Percentiles rank a stretch among this genome's conserved stretches.
These are phyloP conservation scores for Botrytis tulipae DNA, from an alignment of 2,329 filamentous ascomycete species.

Conservation along the genomic window DNA sequence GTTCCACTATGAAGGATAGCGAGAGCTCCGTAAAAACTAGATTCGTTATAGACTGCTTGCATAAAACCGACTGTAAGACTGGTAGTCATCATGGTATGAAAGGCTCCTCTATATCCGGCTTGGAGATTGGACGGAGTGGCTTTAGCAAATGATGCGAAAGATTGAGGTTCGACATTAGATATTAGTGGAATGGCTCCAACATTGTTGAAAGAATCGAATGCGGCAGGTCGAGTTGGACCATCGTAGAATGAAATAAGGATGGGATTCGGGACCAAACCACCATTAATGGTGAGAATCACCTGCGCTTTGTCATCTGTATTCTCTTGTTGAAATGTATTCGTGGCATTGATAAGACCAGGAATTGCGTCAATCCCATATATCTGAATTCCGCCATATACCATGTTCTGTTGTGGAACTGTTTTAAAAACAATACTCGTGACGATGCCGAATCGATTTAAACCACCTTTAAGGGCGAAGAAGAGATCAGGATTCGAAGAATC, in stretches of 20 bases:
- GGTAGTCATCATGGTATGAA: constrained; percentile 36
- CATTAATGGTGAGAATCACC: constrained; percentile 36
- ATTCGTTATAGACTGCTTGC: constrained; percentile 28
- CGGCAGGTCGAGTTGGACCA: constrained; percentile 32
- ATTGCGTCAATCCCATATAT: constrained; percentile 33
- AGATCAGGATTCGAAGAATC: constrained; percentile 37
- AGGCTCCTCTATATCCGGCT: constrained; percentile 32
- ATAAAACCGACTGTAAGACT: constrained; percentile 31
- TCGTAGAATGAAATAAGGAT: constrained; percentile 37
- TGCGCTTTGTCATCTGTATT: constrained; percentile 36
- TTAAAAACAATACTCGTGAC: constrained; percentile 37
- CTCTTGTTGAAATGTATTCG: constrained; percentile 29
- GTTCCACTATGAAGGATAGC: constrained; percentile 27
- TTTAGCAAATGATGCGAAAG: constrained; percentile 23
- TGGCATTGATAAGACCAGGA: constrained; percentile 34
- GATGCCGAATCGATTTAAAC: constrained; percentile 32
- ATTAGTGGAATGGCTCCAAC: constrained; percentile 22
- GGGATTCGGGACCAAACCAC: constrained; percentile 13
- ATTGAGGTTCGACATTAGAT: background rate
- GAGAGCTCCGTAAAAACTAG: constrained; percentile 26
- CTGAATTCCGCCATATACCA: constrained; percentile 30
- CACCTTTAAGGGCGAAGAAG: constrained; percentile 38
- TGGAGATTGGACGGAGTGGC: constrained; percentile 28
- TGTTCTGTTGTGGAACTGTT: constrained; percentile 38
- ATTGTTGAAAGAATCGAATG: constrained; percentile 30